Evolutionary conservation across 352 stramenopile genomes (phyloP), one percentile per base, ranked within the genome.

Genomic region (Phytophthora sojae): DNA sequence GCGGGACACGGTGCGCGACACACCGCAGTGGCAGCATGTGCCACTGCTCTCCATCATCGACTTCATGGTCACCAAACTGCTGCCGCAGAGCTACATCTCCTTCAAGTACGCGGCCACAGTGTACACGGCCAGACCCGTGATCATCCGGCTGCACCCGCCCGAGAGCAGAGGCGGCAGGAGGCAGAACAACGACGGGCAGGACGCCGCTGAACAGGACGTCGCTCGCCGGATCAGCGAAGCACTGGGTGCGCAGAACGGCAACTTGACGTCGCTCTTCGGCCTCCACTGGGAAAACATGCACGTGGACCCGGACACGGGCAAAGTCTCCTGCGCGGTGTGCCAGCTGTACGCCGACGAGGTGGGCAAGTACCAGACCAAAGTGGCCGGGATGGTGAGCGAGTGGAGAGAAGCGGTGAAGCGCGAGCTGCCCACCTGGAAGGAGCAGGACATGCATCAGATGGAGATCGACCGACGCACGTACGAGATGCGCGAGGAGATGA

Each of bases 201-300:
- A 77, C 29, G 69, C 17, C 4, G 25, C 12, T n/a, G 64, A 81
- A 4, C 64, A 76, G 30, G 61, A 70, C 12, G 63, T 73, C 14
- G 74, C 69, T 14, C 61, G 65, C 37, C 61, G 50, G n/a, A 80
- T 82, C 42, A 74, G 61, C 57, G 50, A 59, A 4, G 72, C 65
- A 4, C 42, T 82, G 9, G 61, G 54, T 3, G 62, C 49, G 15
- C 68, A 74, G 59, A 76, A 80, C 32, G 72, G 68, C 9, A 82
- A 80, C 29, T 26, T 85, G 29, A 79, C 80, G 54, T 86, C 77
- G 3, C 68, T 88, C 11, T 88, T 88, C 71, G 80, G 80, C n/a
- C 73, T 88, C n/a, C 80, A 88, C 57, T 88, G 80, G 80, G 80
- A 88, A 61, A 88, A 86, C 19, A 88, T 88, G 80, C 57, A 71